Base-by-base conservation (phyloP, 805 yeast species). In the Metschnikowia koreensis region DNA sequence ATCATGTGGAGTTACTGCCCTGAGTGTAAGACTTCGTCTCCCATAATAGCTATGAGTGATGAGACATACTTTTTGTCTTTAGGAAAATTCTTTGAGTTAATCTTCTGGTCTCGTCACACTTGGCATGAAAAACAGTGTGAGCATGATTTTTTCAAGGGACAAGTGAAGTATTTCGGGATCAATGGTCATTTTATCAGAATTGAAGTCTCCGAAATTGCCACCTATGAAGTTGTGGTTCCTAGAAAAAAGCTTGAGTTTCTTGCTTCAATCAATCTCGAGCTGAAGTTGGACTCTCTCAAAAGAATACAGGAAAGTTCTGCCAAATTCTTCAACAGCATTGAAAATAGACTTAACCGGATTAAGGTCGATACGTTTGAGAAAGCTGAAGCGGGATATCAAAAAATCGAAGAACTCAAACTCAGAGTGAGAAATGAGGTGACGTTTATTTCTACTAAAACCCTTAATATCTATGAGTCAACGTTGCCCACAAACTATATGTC, bases 1-100 rank as follows among this genome's bases (percentile, higher is more conserved):
- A 70, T 91, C 48, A 86, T 92, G 74, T 94, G 99, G 99, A 88
- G 96, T 64, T 83, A 80, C 58, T 94, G 99, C 66, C 88, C 86
- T 51, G 77, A 75, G 46, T 94, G 99, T 66, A 81, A 83, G 12
- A 80, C 77, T 37, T 75, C 86, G 0, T 84, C 96, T 2, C 94
- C 97, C 0, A 83, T 87, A 6, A 70, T 85, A 12, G 88, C 89
- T 16, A 82, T 96, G 86, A 87, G 88, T 60, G 93, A 90, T 45
- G 84, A 84, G 38, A 84, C 97, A 0, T 92, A 96, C 86, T 90
- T 86, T 62, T 85, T 84, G 57, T 93, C 98, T 0, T 86, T 94
- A 68, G 99, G 98, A 0, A 96, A 96, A 64, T 94, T 88, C 64
- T 72, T 94, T 26, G 98, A 94, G 70, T 72, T 92, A 22, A 75